Evolutionary conservation across 2,329 filamentous ascomycete species (phyloP), one percentile per base, ranked within the genome.

Genomic region (Aspergillus calidoustus): DNA sequence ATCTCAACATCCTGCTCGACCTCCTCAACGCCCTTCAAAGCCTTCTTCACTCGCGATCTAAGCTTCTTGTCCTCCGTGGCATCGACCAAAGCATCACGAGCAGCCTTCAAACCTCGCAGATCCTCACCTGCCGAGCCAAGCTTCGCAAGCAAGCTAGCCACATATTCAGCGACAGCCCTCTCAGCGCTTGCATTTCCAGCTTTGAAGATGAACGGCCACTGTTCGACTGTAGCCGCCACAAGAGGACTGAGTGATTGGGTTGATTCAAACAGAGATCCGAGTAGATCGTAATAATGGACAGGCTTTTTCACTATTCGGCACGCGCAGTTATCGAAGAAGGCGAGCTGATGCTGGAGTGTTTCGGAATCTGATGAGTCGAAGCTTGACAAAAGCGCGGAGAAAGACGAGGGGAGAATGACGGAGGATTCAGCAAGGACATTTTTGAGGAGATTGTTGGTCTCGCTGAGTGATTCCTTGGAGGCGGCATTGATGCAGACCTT

Each of bases 301-400:
- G 92, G 91, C 25, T 89, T 89, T 60, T 85, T 88, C 17, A 89
- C 88, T 67, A 91, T 91, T 25, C 93, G 87, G 31, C 87, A 87
- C 56, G 91, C 82, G 74, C 92, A 96, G 64, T 96, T 93, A 71
- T 97, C 93, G 28, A 97, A 75, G 71, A 95, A 96, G 78, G 91
- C 90, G 0, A 93, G 62, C 59, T 78, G 76, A 3, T 67, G 64
- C n/a, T 70, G 67, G 11, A 79, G 66, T 38, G 61, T 57, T 38
- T 71, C 72, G 4, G 72, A 64, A 49, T 75, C 73, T 1, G 74
- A 74, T 4, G 68, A 64, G 17, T 72, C 71, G 9, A 82, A 68
- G 57, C 80, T 81, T 34, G 72, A 68, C 19, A 74, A 55, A 5
- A 82, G 65, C 7, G 77, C 73, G 19, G 75, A 68, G 57, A 81